Base-by-base conservation (phyloP, 441 rosid species). In the Metrosideros polymorpha region DNA sequence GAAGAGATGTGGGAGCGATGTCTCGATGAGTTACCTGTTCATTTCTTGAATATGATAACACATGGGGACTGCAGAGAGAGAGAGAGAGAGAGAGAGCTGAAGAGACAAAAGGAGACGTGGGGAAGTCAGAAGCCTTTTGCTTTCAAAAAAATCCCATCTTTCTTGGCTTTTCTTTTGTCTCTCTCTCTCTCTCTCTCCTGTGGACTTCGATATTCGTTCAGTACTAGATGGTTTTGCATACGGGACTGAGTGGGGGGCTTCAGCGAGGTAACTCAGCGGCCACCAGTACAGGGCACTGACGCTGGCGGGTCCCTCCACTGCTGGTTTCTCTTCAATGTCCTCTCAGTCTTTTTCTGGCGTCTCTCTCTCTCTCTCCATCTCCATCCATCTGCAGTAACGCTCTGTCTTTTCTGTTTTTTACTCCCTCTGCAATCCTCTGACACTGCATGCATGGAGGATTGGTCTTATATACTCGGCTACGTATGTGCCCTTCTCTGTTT, bases 21-120 rank as follows among this genome's bases (percentile, higher is more conserved):
- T 4, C 42, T 9, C n/a, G 75, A 61, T 30, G 75, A 35, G 77
- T 66, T 39, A 5, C 17, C 27, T 5, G n/a, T 39, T 66, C 47
- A 2, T 19, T 22, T 8, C 25, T 63, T 4, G 43, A 63, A 59
- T 53, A 29, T 13, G 75, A 61, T 19, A 30, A 18, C 15, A 17
- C 42, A 30, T 17, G 75, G 6, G 54, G 13, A 32, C 76, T 17
- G 6, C 9, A 75, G 52, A 39, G 15, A 10, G 76, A 83, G 30
- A 76, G 57, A 24, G 53, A 4, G 18, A 15, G n/a, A 15, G 83
- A 52, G 85, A 83, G 49, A 52, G 86, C 13, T 49, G 88, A 91
- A 88, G 92, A 89, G 94, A 93, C 95, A 93, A 91, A 92, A 90
- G 88, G 89, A 87, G 47, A 92, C 90, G 89, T 89, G 89, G 82